Evolutionary conservation across 2,329 filamentous ascomycete genomes (phyloP), one percentile per base, ranked within the genome.

Genomic region (Aureobasidium sp.): DNA sequence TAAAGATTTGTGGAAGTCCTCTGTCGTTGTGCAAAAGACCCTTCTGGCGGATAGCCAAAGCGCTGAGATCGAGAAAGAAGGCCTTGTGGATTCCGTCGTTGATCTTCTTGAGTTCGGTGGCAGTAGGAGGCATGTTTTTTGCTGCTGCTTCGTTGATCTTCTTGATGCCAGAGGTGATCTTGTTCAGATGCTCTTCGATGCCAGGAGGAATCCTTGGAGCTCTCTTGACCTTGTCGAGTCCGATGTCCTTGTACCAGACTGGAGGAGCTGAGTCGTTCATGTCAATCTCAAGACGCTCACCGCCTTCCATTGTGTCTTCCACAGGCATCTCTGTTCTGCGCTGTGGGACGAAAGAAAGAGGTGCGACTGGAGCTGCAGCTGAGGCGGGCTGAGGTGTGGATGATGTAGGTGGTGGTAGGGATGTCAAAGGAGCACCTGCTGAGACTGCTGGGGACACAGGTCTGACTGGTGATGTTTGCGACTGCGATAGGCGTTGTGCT

Each of bases 1-100:
- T 20, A 65, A 81, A 80, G 12, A 82, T 75, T 0, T 70, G 69
- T 0, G 73, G 72, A 0, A 82, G 68, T 0, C 78, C 78, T 12
- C 36, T 29, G 41, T 63, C 64, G 3, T 69, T 64, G 31, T 75
- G 64, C 0, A 80, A 68, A 56, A 79, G 74, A 1, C 69, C 66
- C 1, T 70, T 67, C 45, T 71, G 72, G 1, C 71, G 69, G 1
- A 79, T 58, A 0, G 75, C 67, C 22, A 67, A 66, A 0, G 62
- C 65, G 17, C 70, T 68, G 12, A 79, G 73, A 0, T 65, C 49
- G 0, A 74, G 61, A 42, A 79, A 76, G 14, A 75, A 70, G 0
- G 76, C 69, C 27, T 73, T 71, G 64, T 79, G 77, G 0, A 80
- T 65, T 2, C 68, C 63, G 2, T 72, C 62, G 0, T 75, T 69